Evolutionary conservation across 768 basidiomycete species (phyloP).

Genomic region (Serendipita indica): DNA sequence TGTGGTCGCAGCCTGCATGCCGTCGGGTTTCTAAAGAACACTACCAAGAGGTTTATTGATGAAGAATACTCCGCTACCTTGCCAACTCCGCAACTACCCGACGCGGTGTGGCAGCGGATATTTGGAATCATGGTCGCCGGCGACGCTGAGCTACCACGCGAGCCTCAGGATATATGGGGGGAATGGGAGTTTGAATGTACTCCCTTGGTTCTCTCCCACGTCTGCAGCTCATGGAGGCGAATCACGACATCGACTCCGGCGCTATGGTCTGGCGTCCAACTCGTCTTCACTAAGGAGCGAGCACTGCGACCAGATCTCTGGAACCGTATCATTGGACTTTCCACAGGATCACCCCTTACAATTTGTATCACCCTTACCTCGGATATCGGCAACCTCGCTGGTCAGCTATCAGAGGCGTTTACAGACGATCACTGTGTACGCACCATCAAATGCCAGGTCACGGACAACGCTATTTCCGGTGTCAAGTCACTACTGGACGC

Average conservation of each 20-base stretch:
- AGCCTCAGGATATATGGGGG: not conserved
- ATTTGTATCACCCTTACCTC: not conserved
- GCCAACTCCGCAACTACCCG: not conserved
- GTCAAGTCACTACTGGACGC: not conserved
- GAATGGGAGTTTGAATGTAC: not conserved
- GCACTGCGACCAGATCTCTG: not conserved
- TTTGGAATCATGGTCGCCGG: not conserved
- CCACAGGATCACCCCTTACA: not conserved
- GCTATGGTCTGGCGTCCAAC: not conserved
- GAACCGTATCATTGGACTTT: not conserved
- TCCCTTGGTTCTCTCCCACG: not conserved
- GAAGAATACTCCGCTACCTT: not conserved
- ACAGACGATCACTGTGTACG: not conserved
- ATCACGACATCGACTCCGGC: not conserved
- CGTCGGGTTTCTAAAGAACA: not conserved
- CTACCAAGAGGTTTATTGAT: not conserved
- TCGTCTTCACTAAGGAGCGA: not conserved
- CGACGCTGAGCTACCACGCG: not conserved
- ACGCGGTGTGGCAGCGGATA: not conserved
- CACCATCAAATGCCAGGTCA: not conserved
- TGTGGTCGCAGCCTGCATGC: not conserved
- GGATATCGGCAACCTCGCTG: not conserved
- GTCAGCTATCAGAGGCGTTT: not conserved
- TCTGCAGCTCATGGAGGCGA: constrained; percentile 1
- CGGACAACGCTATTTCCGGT: not conserved